Evolutionary conservation across 352 stramenopile species (phyloP).

Genomic region (Ophiocytium majus): DNA sequence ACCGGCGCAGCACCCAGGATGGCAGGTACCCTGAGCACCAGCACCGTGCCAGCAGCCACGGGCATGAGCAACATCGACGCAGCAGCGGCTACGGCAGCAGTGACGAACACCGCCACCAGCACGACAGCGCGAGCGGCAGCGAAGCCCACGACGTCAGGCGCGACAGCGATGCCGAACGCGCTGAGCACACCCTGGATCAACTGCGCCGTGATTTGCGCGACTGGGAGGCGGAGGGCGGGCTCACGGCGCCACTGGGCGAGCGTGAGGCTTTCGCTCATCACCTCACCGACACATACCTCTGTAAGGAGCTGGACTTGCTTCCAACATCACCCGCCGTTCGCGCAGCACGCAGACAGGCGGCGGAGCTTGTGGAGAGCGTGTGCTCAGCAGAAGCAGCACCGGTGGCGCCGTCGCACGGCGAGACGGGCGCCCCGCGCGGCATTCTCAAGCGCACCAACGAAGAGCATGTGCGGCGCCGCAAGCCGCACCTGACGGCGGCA

Average conservation of each 20-base stretch:
- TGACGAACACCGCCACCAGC: too few species aligned
- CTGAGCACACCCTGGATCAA: background rate
- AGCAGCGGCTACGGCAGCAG: background rate
- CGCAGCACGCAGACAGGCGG: background rate
- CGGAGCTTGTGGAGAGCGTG: background rate
- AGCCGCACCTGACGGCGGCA: too few species aligned
- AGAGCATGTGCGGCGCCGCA: too few species aligned
- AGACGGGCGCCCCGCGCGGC: too few species aligned
- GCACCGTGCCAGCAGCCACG: background rate
- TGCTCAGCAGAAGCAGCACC: too few species aligned
- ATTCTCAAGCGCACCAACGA: too few species aligned
- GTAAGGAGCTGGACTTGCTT: background rate
- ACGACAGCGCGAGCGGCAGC: too few species aligned
- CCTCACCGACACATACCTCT: background rate
- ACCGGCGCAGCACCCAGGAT: too few species aligned
- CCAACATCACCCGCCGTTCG: background rate
- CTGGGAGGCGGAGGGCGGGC: background rate
- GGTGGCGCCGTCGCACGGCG: too few species aligned
- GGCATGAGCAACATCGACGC: background rate
- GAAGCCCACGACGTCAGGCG: background rate
- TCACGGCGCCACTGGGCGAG: background rate
- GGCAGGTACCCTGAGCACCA: too few species aligned
- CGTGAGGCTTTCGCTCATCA: background rate
- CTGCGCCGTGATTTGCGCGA: background rate
- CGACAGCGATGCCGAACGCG: background rate